Evolutionary conservation across 805 yeast species (phyloP).

Genomic region (Cyberlindnera subsufficiens): DNA sequence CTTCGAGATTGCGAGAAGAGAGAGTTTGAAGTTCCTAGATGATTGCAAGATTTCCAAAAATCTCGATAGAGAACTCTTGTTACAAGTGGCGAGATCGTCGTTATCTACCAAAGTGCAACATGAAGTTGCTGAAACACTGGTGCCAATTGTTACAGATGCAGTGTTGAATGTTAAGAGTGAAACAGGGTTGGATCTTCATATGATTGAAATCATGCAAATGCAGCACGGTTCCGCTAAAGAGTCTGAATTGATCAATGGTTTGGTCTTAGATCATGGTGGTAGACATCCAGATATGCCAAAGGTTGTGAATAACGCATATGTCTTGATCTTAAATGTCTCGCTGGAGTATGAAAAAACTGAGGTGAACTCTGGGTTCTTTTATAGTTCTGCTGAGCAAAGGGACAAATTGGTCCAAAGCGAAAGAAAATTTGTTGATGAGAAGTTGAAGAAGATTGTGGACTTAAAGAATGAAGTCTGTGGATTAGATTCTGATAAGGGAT

Average conservation of each 20-base stretch:
- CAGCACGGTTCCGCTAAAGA: conserved; percentile 85
- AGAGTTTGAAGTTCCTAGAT: conserved; percentile 64
- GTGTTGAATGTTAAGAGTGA: conserved; percentile 69
- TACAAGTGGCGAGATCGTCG: conserved; percentile 90
- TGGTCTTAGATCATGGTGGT: conserved; percentile 96
- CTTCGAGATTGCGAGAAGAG: conserved; percentile 82
- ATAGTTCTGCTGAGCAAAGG: conserved; percentile 92
- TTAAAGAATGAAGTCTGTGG: conserved; percentile 90
- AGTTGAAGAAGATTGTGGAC: conserved; percentile 84
- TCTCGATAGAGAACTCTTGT: conserved; percentile 79
- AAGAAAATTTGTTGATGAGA: conserved; percentile 90
- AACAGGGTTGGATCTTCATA: conserved; percentile 75
- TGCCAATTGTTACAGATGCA: conserved; percentile 96
- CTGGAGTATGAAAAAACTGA: conserved; percentile 97
- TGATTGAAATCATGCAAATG: conserved; percentile 98
- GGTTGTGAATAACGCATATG: conserved; percentile 72
- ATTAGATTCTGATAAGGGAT: conserved; percentile 62
- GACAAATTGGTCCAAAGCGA: conserved; percentile 92
- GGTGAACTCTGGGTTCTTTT: conserved; percentile 92
- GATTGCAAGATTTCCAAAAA: conserved; percentile 46
- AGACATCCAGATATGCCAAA: conserved; percentile 99
- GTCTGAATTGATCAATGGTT: conserved; percentile 77
- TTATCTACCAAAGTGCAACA: conserved; percentile 78
- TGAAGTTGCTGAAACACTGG: conserved; percentile 71
- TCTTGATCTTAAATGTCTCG: conserved; percentile 86